These are phyloP conservation scores for Solanum neorickii DNA, from an alignment of 257 asterid genomes.

Conservation along the genomic window DNA sequence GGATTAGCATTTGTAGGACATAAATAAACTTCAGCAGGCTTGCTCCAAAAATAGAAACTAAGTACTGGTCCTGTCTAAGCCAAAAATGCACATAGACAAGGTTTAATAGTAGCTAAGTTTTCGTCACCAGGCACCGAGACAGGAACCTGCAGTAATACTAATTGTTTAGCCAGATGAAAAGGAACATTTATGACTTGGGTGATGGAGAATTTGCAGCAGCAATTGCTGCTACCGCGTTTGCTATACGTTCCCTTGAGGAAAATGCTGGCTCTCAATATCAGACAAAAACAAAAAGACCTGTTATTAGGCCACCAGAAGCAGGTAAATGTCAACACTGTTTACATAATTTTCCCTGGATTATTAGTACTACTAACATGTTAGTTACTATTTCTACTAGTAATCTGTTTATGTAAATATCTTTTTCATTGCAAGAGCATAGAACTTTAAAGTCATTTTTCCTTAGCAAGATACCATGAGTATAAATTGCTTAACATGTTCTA, in stretches of 20 bases:
- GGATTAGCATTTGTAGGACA: not conserved
- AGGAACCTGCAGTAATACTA: not conserved
- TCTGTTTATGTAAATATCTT: not conserved
- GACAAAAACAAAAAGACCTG: slow-evolving; percentile 18
- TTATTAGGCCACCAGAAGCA: slow-evolving; percentile 13
- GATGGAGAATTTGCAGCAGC: slow-evolving; percentile 39
- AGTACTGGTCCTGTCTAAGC: not conserved
- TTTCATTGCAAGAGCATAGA: not conserved
- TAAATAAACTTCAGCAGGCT: not conserved
- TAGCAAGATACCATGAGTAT: not conserved
- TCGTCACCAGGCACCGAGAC: not conserved
- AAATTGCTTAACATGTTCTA: not conserved
- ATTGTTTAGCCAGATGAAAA: not conserved
- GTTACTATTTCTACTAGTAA: not conserved
- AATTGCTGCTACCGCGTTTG: slow-evolving; percentile 58
- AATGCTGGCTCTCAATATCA: not conserved
- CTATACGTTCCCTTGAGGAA: slow-evolving; percentile 36
- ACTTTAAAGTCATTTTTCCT: not conserved
- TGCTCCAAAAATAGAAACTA: not conserved
- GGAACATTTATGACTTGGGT: slow-evolving; percentile 14
- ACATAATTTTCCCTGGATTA: not conserved
- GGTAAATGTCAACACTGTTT: slow-evolving; percentile 4
- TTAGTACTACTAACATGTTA: not conserved
- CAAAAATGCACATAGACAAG: not conserved
- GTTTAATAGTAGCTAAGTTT: not conserved